Evolutionary conservation across 345 rosid genomes (phyloP).

Genomic region (Citrus trifoliata): DNA sequence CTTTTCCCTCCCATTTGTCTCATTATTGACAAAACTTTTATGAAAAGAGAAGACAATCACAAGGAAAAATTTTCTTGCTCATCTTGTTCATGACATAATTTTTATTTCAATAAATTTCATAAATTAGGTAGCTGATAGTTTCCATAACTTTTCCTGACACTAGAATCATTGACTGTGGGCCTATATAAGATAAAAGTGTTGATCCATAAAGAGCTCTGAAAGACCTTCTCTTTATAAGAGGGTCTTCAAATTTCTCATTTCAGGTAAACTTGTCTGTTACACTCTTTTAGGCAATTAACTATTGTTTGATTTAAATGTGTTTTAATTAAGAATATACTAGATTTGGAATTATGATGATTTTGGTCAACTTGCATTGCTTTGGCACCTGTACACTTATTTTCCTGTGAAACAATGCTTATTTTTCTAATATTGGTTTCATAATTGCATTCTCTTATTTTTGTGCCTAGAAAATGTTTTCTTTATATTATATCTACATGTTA

Average conservation of each 20-base stretch:
- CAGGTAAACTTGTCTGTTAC: conserved; percentile 31
- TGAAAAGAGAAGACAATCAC: no score
- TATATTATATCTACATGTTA: no score
- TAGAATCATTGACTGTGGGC: conserved; percentile 27
- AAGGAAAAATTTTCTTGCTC: background rate
- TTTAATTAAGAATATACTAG: background rate
- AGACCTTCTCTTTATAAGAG: conserved; percentile 33
- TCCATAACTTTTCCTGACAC: conserved; percentile 7
- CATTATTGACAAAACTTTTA: no score
- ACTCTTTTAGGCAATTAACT: background rate
- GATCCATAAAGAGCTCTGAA: conserved; percentile 51
- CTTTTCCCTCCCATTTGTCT: no score
- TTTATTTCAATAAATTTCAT: background rate
- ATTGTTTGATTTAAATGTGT: background rate
- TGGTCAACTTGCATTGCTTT: background rate
- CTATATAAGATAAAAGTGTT: conserved; percentile 41
- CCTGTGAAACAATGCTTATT: no score
- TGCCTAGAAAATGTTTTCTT: no score
- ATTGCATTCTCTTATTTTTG: no score
- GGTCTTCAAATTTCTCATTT: conserved; percentile 27
- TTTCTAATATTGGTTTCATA: no score
- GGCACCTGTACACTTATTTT: no score
- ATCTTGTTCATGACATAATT: background rate
- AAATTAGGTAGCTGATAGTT: background rate
- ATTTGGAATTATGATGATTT: background rate